A percentile compares a stretch with the other conserved stretches of the same genome.
Evolutionary conservation across 1,284 basidiomycete genomes (phyloP).

Genomic region (Bjerkandera adusta): DNA sequence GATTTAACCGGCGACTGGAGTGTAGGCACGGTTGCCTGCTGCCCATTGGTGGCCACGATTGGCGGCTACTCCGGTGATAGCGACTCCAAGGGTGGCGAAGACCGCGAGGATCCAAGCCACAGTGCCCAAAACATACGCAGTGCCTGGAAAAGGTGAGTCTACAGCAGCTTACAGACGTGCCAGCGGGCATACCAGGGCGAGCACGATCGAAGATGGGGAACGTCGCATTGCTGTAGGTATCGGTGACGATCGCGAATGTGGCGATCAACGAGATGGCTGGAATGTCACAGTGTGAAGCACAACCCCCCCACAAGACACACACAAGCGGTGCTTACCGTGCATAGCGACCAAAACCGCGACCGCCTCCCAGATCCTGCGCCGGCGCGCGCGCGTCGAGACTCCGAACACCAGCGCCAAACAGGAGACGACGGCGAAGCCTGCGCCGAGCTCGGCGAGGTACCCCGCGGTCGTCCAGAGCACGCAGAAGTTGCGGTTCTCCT

Average conservation of each 20-base stretch:
- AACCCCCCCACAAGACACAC: background rate
- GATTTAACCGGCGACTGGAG: slow-evolving; percentile 38
- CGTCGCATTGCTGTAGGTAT: slow-evolving; percentile 46
- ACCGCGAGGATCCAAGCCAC: slow-evolving; percentile 61
- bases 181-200: slow-evolving; percentile 49
- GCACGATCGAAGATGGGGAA: slow-evolving; percentile 57
- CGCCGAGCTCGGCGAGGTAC: slow-evolving; percentile 59
- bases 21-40: slow-evolving; percentile 70
- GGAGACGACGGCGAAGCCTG: slow-evolving; percentile 60
- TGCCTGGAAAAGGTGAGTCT: slow-evolving; percentile 36
- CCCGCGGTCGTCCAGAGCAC: slow-evolving; percentile 67
- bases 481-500: slow-evolving; percentile 60
- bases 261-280: slow-evolving; percentile 59
- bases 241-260: slow-evolving; percentile 64
- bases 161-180: background rate
- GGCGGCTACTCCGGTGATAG: slow-evolving; percentile 65
- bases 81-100: slow-evolving; percentile 49
- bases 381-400: slow-evolving; percentile 66
- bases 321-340: slow-evolving; percentile 43
- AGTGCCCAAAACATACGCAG: slow-evolving; percentile 55
- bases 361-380: slow-evolving; percentile 72
- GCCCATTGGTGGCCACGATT: slow-evolving; percentile 70
- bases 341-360: slow-evolving; percentile 61
- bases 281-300: slow-evolving; percentile 3
- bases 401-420: slow-evolving; percentile 61